Base-by-base conservation (phyloP, 345 rosid species). In the Angophora floribunda region DNA sequence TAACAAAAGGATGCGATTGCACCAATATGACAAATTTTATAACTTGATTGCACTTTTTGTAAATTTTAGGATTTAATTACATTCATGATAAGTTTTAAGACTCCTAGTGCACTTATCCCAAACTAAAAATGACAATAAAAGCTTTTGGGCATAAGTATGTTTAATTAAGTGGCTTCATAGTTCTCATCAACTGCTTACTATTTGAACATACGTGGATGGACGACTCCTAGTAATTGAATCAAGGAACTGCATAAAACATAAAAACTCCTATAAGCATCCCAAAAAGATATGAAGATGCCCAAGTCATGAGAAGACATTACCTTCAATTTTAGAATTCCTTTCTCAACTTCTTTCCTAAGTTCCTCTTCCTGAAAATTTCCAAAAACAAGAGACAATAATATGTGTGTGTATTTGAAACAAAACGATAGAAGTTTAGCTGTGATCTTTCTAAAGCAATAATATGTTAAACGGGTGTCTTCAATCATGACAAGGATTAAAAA, bases 251-350 rank as follows among this genome's bases (percentile, higher is more conserved):
- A 49, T 4, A 45, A 51, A 28, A 44, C 32, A 84, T 22, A 84
- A 59, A 30, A 90, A 61, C 86, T 30, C 59, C 32, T 24, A 50
- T 70, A n/a, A 84, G 75, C 65, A 26, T 36, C 86, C 53, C 82
- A 82, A 78, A 65, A 55, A 87, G 41, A 14, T 87, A 36, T 6
- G 41, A 52, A 84, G 17, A 84, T 84, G 86, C 32, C 26, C 30
- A 24, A 26, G 87, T 86, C 67, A 26, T 26, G 30, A 28, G 67
- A n/a, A 61, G 88, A 85, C 87, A 63, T 30, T 41, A 94, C 96
- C 99, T 98, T 95, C 95, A 92, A 91, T 89, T 95, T 97, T 85
- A 85, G 86, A 88, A 96, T 93, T 92, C 95, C 99, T 91, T 91
- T 93, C 91, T 93, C 93, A 92, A 96, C 30, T 87, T 95, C 96